Conservation (phyloP, 306 rosid species). For the Macrotyloma uniflorum region DNA sequence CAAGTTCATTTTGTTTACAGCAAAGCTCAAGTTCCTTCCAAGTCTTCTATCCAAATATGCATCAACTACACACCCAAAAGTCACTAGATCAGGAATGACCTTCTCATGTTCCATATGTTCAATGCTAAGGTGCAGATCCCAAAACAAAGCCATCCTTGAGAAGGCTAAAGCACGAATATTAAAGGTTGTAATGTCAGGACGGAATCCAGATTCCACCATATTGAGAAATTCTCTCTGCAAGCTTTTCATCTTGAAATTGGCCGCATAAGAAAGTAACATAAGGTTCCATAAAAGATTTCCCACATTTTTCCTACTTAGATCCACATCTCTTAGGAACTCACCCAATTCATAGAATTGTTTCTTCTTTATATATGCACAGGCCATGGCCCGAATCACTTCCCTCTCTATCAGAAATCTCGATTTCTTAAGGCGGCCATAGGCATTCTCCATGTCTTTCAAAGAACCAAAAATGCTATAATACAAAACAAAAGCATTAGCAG, state of each 20-base stretch:
- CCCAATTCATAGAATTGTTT: constrained; percentile 67
- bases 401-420: constrained; percentile 67
- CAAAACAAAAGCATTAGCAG: constrained; percentile 61
- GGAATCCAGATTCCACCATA: constrained; percentile 77
- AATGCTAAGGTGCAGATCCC: constrained; percentile 95
- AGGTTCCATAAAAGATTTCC: constrained; percentile 92
- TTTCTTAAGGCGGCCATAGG: constrained; percentile 65
- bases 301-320: constrained; percentile 71
- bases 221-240: constrained; percentile 78
- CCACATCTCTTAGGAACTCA: constrained; percentile 76
- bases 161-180: constrained; percentile 86
- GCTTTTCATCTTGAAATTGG: constrained; percentile 90
- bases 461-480: constrained; percentile 72
- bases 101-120: constrained; percentile 78
- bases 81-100: constrained; percentile 81
- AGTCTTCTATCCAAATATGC: constrained; percentile 75
- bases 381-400: constrained; percentile 71
- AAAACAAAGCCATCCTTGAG: constrained; percentile 85
- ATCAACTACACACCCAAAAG: constrained; percentile 89
- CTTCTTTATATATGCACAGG: constrained; percentile 59
- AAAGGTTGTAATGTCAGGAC: constrained; percentile 81
- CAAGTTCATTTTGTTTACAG: constrained; percentile 61
- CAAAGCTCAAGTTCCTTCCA: constrained; percentile 76
- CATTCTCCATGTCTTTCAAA: constrained; percentile 71
- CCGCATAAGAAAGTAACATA: constrained; percentile 82